Evolutionary conservation across 768 basidiomycete species (phyloP), one percentile per base, ranked within the genome.

Genomic region (Serendipita indica): DNA sequence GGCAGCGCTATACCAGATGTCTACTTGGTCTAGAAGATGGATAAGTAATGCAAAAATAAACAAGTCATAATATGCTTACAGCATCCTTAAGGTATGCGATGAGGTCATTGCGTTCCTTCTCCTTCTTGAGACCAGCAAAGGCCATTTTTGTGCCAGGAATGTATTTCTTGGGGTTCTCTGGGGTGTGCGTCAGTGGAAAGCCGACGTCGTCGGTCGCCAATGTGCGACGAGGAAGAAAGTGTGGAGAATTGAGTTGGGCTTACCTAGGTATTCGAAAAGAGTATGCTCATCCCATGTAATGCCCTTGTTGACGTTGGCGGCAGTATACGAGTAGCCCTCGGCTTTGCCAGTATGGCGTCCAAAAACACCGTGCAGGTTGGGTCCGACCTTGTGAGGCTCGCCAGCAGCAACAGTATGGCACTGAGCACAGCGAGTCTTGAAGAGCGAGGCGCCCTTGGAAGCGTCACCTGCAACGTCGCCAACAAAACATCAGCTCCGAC

Each of bases 91-190:
- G 76, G 69, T 77, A 81, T 60, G 91, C 81, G 67, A 97, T 79
- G 67, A 98, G 83, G 74, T 98, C 93, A 69, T 82, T 87, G 74
- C 93, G 84, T 71, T 97, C 93, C 79, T 92, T 90, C 7, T 89
- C 89, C 81, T 97, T 98, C 84, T 97, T 98, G 70, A 98, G 74
- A 67, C 94, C 94, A 64, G 92, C 91, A 66, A 96, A 97, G 60
- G 92, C 93, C 93, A 97, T 97, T 77, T 94, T 96, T 56, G 93
- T 96, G 49, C 93, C 92, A 35, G 89, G 89, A 64, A 93, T 93
- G 75, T 91, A 92, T 86, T 94, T 94, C 79, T 97, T 97, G 62
- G 93, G 93, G 78, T 96, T 91, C 74, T 91, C 88, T 66, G 69
- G 62, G 63, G 65, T 67, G 62, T 56, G 49, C 28, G 39, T 16